Conservation (phyloP, 805 yeast species). For the Candida fluviatilis region DNA sequence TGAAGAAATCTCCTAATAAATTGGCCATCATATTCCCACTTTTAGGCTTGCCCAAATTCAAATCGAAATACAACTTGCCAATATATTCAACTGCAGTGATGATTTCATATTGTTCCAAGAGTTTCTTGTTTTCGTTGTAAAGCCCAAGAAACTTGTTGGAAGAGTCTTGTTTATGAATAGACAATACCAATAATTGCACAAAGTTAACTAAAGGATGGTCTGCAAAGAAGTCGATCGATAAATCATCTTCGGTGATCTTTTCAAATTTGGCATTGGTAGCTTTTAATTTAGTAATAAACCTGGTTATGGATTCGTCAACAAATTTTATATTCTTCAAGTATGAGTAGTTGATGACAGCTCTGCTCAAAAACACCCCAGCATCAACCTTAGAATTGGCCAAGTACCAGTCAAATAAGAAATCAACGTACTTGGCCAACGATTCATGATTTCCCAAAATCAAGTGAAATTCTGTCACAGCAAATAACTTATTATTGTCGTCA, state of each 20-base stretch:
- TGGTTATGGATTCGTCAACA: constrained; percentile 36
- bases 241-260: constrained; percentile 8
- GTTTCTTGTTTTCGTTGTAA: constrained; percentile 43
- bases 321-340: constrained; percentile 62
- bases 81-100: constrained; percentile 47
- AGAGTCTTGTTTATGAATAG: constrained; percentile 47
- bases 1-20: constrained; percentile 60
- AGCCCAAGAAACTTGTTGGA: constrained; percentile 53
- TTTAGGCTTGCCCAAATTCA: constrained; percentile 39
- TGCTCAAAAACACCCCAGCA: constrained; percentile 37
- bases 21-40: constrained; percentile 44
- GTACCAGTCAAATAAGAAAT: constrained; percentile 45
- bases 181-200: constrained; percentile 57
- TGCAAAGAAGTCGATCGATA: constrained; percentile 34
- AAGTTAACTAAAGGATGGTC: constrained; percentile 55
- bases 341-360: constrained; percentile 75
- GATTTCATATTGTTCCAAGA: constrained; percentile 32
- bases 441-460: constrained; percentile 63
- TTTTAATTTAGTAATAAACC: constrained; percentile 16
- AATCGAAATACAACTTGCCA: constrained; percentile 61
- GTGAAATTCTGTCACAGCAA: constrained; percentile 69
- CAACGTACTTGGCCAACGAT: constrained; percentile 35
- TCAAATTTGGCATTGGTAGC: constrained; percentile 11
- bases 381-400: constrained; percentile 19
- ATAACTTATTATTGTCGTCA: constrained; percentile 29